These are phyloP conservation scores for Gossypium longicalyx DNA, from an alignment of 345 rosid species.

Conservation along the genomic window DNA sequence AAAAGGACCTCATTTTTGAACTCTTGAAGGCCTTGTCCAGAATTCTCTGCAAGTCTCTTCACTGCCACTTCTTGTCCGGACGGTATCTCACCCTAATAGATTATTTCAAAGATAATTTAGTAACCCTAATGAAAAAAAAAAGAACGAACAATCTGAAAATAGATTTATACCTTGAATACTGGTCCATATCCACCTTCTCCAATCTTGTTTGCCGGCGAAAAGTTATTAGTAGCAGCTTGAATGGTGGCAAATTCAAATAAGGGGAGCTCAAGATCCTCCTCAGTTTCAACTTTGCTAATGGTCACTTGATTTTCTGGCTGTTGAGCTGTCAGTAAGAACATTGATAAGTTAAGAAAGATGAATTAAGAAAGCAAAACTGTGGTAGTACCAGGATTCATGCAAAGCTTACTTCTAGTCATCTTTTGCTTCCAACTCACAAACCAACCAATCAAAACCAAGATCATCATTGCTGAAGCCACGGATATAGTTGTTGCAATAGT, in stretches of 20 bases:
- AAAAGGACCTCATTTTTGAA: conserved; percentile 37
- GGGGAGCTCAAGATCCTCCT: conserved; percentile 17
- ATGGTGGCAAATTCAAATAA: conserved; percentile 14
- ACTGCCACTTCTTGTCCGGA: conserved; percentile 3
- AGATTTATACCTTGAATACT: conserved; percentile 37
- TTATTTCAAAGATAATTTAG: neutral
- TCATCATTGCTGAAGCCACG: conserved; percentile 10
- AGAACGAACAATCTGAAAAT: neutral
- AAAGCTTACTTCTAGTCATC: conserved; percentile 1
- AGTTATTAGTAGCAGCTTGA: conserved; percentile 14
- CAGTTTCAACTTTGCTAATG: neutral
- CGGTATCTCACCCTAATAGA: neutral
- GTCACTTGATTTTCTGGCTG: conserved; percentile 11
- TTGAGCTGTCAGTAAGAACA: neutral
- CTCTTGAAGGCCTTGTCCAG: conserved; percentile 32
- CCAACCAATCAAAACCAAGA: conserved; percentile 13
- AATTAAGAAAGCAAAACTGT: neutral
- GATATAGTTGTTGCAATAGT: conserved; percentile 4
- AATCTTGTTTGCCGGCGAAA: conserved; percentile 14
- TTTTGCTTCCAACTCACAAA: conserved; percentile 11
- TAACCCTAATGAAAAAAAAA: neutral
- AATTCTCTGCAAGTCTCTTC: conserved; percentile 8
- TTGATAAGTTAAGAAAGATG: neutral
- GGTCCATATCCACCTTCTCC: conserved; percentile 37
- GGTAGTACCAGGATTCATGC: neutral